Evolutionary conservation across 352 stramenopile genomes (phyloP), one percentile per base, ranked within the genome.

Genomic region (Phytopythium montanum): DNA sequence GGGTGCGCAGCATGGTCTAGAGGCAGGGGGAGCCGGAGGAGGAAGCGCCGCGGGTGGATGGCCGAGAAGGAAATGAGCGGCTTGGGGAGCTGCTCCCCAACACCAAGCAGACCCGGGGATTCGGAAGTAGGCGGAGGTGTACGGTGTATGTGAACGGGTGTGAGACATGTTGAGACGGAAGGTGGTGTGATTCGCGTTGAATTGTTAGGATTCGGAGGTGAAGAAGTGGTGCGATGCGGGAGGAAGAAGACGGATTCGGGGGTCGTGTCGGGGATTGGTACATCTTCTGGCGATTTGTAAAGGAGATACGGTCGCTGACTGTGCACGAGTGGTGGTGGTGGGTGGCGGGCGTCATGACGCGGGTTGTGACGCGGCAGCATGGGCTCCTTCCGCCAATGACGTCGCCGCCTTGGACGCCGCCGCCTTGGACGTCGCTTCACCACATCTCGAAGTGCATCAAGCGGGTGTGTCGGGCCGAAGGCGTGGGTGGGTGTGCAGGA

Each of bases 1-100:
- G 73, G 69, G 5, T 48, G 52, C 52, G 52, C 52, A 57, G 52
- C 33, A 52, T 52, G 12, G n/a, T 36, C 21, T 29, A 23, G 19
- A 33, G 21, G 36, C 9, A 34, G 54, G 39, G 10, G 28, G 54
- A n/a, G 28, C 21, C 33, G 21, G 8, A 1, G 10, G 29, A 10
- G 45, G 52, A 48, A 19, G 29, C 38, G 3, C 12, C 29, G 5
- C 18, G 21, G 31, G 50, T 52, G 45, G 45, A 52, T 52, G 45
- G 45, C 45, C 45, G 45, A 52, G 45, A 52, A 33, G 33, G 33
- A 44, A 55, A 55, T 55, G 50, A 55, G 50, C 50, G 29, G 49
- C 33, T 19, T 8, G 48, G n/a, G 14, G 26, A 5, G 14, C 1
- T 8, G 12, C 26, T 36, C 31, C 21, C 50, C 50, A n/a, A n/a